Conservation (phyloP, 2,329 filamentous ascomycete species). For the Verticillium tricorpus region DNA sequence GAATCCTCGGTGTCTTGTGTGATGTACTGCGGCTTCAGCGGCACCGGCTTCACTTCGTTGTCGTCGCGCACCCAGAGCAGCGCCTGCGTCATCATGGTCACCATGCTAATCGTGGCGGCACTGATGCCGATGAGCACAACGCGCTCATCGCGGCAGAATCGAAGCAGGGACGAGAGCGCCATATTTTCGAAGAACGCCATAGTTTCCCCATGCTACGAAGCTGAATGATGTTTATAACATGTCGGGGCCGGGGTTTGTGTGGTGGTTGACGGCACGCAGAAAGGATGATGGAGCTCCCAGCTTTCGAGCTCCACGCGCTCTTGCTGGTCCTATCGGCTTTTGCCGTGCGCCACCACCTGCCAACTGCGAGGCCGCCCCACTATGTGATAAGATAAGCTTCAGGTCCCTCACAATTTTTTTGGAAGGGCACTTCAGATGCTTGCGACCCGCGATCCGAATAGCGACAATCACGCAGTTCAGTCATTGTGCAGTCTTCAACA, state of each 20-base stretch:
- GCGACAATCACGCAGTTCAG: constrained; percentile 7
- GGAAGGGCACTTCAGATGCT: neutral
- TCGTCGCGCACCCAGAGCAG: constrained; percentile 58
- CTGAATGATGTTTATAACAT: neutral
- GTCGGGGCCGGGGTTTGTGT: neutral
- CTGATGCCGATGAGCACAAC: constrained; percentile 49
- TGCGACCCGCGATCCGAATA: neutral
- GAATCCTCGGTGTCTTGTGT: constrained; percentile 72
- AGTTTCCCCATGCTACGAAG: neutral
- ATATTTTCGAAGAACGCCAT: neutral
- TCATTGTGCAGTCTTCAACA: constrained; percentile 33
- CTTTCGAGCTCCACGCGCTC: neutral
- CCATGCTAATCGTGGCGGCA: constrained; percentile 54
- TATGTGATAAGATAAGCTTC: constrained; percentile 20
- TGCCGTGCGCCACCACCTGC: constrained; percentile 16
- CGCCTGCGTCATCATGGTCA: constrained; percentile 52
- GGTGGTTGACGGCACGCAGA: neutral
- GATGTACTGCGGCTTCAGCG: constrained; percentile 67
- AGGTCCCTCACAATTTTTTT: constrained; percentile 17
- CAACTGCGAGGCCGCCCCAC: constrained; percentile 4
- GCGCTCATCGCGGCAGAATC: constrained; percentile 43
- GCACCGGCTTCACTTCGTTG: constrained; percentile 60
- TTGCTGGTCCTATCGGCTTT: constrained; percentile 2
- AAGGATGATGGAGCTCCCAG: neutral
- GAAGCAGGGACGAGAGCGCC: neutral